These are phyloP conservation scores for Aspergillus japonicus DNA, from an alignment of 2,329 filamentous ascomycete species.

Conservation along the genomic window DNA sequence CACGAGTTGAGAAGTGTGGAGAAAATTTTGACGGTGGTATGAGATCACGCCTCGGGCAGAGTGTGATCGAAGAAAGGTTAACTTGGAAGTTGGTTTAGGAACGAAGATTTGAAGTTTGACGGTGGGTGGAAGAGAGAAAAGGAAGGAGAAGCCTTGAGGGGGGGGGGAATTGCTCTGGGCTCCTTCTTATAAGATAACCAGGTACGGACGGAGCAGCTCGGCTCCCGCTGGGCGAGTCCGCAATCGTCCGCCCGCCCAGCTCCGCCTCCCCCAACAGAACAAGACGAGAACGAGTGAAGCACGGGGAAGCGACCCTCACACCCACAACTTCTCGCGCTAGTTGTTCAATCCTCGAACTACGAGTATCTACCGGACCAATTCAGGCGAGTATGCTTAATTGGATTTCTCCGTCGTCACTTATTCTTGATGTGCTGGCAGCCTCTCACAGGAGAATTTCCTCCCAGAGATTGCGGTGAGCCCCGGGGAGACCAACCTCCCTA, in stretches of 20 bases:
- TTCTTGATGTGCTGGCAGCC: neutral
- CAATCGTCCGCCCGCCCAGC: neutral
- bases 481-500: too few relatives aligned
- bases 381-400: neutral
- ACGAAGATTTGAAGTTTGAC: slow-evolving; percentile 18
- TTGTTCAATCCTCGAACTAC: neutral
- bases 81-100: slow-evolving; percentile 25
- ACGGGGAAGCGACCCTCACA: neutral
- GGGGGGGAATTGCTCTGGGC: slow-evolving; percentile 1
- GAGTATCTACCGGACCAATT: too few relatives aligned
- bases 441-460: neutral
- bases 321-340: neutral
- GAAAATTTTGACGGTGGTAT: slow-evolving; percentile 84
- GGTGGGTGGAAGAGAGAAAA: slow-evolving; percentile 6
- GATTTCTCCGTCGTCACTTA: neutral
- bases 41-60: slow-evolving; percentile 59
- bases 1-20: slow-evolving; percentile 97
- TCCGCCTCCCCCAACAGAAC: neutral
- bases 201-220: neutral
- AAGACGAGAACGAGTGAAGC: too few relatives aligned
- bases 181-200: neutral
- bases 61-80: slow-evolving; percentile 47
- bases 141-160: neutral
- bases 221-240: neutral
- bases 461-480: neutral